Evolutionary conservation across 2,329 filamentous ascomycete genomes (phyloP).

Genomic region (Fusarium foetens): DNA sequence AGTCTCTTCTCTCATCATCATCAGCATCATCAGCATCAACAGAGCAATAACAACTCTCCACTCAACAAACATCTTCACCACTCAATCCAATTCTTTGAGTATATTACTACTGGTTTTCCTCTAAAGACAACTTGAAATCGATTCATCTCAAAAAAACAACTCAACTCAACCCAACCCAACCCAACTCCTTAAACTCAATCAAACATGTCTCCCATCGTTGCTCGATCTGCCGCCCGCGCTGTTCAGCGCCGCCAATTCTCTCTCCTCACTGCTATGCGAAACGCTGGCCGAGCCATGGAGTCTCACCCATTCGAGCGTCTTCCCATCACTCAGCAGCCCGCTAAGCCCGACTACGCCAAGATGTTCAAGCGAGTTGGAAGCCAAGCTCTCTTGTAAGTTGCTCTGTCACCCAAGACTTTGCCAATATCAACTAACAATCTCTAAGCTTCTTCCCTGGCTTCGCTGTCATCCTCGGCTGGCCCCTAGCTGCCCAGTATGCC

Average conservation of each 20-base stretch:
- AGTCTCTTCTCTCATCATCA: slow-evolving; percentile 36
- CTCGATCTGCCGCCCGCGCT: slow-evolving; percentile 46
- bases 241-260: slow-evolving; percentile 50
- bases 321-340: slow-evolving; percentile 42
- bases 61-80: slow-evolving; percentile 36
- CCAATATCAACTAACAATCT: slow-evolving; percentile 12
- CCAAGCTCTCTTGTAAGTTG: slow-evolving; percentile 50
- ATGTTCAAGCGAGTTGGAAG: slow-evolving; percentile 47
- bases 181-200: slow-evolving; percentile 27
- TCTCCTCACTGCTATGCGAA: slow-evolving; percentile 48
- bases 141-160: slow-evolving; percentile 21
- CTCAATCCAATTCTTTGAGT: slow-evolving; percentile 20
- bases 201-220: slow-evolving; percentile 45
- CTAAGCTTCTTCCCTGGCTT: slow-evolving; percentile 51
- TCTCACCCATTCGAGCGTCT: slow-evolving; percentile 52
- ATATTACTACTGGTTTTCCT: slow-evolving; percentile 19
- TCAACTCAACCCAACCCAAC: slow-evolving; percentile 9
- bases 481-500: slow-evolving; percentile 42
- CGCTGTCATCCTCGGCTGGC: slow-evolving; percentile 50
- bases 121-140: slow-evolving; percentile 2
- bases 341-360: slow-evolving; percentile 47
- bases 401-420: neutral
- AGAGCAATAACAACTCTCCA: slow-evolving; percentile 39
- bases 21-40: slow-evolving; percentile 38
- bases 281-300: slow-evolving; percentile 49